Evolutionary conservation across 352 stramenopile genomes (phyloP).

Genomic region (Achlya hypogyna): DNA sequence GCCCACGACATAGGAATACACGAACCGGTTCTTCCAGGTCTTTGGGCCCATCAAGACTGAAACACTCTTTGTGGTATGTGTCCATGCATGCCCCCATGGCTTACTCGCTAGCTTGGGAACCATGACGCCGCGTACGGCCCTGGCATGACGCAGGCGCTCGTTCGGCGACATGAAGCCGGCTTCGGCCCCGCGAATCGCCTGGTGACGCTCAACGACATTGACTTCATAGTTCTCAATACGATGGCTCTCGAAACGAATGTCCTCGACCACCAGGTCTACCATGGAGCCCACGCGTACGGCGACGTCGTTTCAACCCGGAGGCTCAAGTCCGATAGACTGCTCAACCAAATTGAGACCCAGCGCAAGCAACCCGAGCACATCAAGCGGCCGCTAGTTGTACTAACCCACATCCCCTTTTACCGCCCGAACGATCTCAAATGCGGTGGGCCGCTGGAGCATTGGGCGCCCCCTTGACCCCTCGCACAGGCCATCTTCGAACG

Average conservation of each 20-base stretch:
- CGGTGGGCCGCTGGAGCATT: background rate
- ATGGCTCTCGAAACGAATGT: slow-evolving; percentile 71
- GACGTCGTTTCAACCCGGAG: background rate
- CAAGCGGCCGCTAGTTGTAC: slow-evolving; percentile 6
- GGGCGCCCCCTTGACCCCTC: background rate
- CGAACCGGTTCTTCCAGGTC: slow-evolving; percentile 34
- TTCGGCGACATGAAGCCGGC: slow-evolving; percentile 44
- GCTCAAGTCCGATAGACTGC: background rate
- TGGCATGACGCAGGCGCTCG: slow-evolving; percentile 30
- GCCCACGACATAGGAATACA: slow-evolving; percentile 32
- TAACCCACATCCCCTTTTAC: slow-evolving; percentile 15
- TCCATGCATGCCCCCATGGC: background rate
- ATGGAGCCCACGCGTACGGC: slow-evolving; percentile 45
- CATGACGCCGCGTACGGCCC: slow-evolving; percentile 64
- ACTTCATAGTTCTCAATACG: slow-evolving; percentile 61
- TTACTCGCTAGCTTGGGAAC: slow-evolving; percentile 43
- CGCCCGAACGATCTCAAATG: slow-evolving; percentile 9
- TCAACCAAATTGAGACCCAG: slow-evolving; percentile 6
- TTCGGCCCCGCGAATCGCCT: slow-evolving; percentile 52
- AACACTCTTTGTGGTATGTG: slow-evolving; percentile 45
- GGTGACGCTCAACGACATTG: slow-evolving; percentile 31
- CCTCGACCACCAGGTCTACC: slow-evolving; percentile 32
- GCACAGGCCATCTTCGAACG: slow-evolving; percentile 30
- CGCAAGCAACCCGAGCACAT: background rate
- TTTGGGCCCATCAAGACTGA: slow-evolving; percentile 32